Evolutionary conservation across 1,284 basidiomycete species (phyloP), one percentile per base, ranked within the genome.

Genomic region (Phenoliferia sp.): DNA sequence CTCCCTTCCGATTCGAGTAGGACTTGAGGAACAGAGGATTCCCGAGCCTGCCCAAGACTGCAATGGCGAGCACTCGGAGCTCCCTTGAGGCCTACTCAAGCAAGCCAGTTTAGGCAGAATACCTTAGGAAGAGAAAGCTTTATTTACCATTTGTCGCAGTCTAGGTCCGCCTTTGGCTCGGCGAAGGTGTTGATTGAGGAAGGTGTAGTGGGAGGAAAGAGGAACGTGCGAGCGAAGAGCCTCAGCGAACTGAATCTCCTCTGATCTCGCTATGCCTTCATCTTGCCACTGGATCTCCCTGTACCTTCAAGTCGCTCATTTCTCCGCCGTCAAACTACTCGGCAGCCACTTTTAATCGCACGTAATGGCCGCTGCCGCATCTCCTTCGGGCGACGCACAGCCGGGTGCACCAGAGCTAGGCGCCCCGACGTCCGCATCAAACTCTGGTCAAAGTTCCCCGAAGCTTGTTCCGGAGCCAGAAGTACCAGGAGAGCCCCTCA

Each of bases 11-110:
- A 0, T 35, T 22, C 15, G 65, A 65, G 70, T 65, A 69, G 6
- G 64, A 64, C 12, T 65, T 44, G 17, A 73, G 56, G 36, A 69
- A 69, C 36, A 73, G 67, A 9, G 70, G 72, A 33, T 73, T 68
- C 39, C 72, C 72, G 36, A 72, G 68, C 58, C 66, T 67, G 59
- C 70, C 70, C 34, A 72, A 59, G 32, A 73, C 68, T 32, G 70
- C 72, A 59, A 73, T 71, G 15, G 63, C 62, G 35, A 73, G 68
- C 31, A 72, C 54, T 3, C 68, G 62, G 10, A 72, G 66, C 33
- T n/a, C n/a, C n/a, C n/a, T n/a, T n/a, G 59, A 48, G 26, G 59
- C 54, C 54, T 56, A n/a, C n/a, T n/a, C n/a, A n/a, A n/a, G n/a
- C n/a, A n/a, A n/a, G n/a, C 26, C 54, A 52, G 48, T 52, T 52